Percentiles rank a stretch among this genome's conserved stretches.
These are phyloP conservation scores for Colletotrichum costaricense DNA, from an alignment of 2,329 filamentous ascomycete genomes.

Conservation along the genomic window DNA sequence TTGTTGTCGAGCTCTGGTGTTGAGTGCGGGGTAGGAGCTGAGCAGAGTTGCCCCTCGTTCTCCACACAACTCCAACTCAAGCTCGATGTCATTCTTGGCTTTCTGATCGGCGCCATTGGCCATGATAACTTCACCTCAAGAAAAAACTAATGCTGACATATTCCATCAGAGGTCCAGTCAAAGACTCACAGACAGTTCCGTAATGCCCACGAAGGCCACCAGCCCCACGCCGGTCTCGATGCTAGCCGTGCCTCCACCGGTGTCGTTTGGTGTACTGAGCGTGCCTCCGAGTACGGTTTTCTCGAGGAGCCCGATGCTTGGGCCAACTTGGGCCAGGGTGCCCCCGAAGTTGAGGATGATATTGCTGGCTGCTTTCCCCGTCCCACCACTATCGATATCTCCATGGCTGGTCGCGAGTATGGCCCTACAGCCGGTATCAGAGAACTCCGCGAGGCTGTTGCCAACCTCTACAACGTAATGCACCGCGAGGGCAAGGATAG, in stretches of 20 bases:
- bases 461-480: slow-evolving; percentile 91
- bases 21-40: slow-evolving; percentile 33
- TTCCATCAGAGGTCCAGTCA: slow-evolving; percentile 77
- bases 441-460: slow-evolving; percentile 87
- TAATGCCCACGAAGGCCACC: slow-evolving; percentile 88
- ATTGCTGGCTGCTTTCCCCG: slow-evolving; percentile 90
- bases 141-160: slow-evolving; percentile 32
- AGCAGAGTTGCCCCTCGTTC: slow-evolving; percentile 34
- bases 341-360: slow-evolving; percentile 92
- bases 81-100: slow-evolving; percentile 34
- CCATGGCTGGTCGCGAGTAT: slow-evolving; percentile 85
- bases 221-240: slow-evolving; percentile 91
- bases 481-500: slow-evolving; percentile 88
- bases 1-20: slow-evolving; percentile 20
- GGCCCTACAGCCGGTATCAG: slow-evolving; percentile 95
- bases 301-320: slow-evolving; percentile 83
- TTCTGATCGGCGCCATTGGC: neutral
- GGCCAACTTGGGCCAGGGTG: slow-evolving; percentile 95
- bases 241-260: slow-evolving; percentile 89
- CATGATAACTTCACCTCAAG: neutral
- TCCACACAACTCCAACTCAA: slow-evolving; percentile 30
- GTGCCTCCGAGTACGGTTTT: slow-evolving; percentile 90
- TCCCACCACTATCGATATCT: slow-evolving; percentile 82
- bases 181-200: slow-evolving; percentile 91
- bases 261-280: slow-evolving; percentile 92